Conservation (phyloP, 441 rosid species). For the Dalechampia spathulata region DNA sequence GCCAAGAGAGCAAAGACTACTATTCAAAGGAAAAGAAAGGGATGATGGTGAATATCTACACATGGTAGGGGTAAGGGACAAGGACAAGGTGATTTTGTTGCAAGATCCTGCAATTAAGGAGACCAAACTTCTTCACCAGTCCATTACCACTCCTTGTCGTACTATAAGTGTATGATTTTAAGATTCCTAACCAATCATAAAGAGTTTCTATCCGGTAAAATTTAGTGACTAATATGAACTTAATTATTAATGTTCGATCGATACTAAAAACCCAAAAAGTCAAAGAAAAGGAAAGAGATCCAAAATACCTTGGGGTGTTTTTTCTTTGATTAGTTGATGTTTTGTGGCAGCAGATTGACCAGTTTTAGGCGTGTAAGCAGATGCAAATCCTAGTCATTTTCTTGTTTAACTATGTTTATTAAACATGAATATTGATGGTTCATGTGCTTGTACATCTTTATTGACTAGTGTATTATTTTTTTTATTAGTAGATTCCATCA, state of each 20-base stretch:
- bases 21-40: conserved; percentile 85
- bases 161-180: conserved; percentile 44
- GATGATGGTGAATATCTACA: conserved; percentile 67
- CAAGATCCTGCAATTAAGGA: conserved; percentile 84
- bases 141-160: conserved; percentile 26
- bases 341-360: conserved; percentile 2
- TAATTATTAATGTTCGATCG: too few species aligned
- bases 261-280: too few species aligned
- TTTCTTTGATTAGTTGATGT: conserved; percentile 1
- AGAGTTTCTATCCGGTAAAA: too few species aligned
- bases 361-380: conserved; percentile 19
- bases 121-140: conserved; percentile 48
- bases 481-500: too few species aligned
- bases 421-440: conserved; percentile 4
- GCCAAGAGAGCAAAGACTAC: conserved; percentile 66
- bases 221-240: too few species aligned
- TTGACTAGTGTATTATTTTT: not conserved
- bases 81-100: conserved; percentile 65
- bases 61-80: conserved; percentile 90
- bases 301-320: conserved; percentile 1
- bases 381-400: conserved; percentile 22
- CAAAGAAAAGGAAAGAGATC: too few species aligned
- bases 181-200: not conserved
- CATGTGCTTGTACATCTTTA: conserved; percentile 1
- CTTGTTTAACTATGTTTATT: conserved; percentile 3